Conservation (phyloP, 306 rosid genomes). For the Cucumis sativus region DNA sequence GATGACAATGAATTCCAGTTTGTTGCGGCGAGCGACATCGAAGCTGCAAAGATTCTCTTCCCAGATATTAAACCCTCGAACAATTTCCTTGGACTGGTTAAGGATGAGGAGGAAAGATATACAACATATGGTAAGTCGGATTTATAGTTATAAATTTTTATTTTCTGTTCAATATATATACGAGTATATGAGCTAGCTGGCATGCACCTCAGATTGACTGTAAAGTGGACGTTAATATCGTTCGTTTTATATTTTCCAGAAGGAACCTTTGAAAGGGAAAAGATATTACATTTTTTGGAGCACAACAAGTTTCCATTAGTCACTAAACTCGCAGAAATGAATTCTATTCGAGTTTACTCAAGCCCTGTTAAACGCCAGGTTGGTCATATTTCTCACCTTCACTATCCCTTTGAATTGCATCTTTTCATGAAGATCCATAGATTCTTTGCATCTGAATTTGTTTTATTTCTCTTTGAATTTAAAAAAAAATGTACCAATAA, state of each 20-base stretch:
- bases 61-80: conserved; percentile 36
- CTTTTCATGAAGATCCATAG: not conserved
- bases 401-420: not conserved
- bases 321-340: conserved; percentile 58
- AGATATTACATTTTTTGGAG: conserved; percentile 59
- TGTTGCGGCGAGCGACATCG: conserved; percentile 41
- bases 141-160: not conserved
- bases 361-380: conserved; percentile 86
- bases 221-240: not conserved
- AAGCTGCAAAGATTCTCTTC: conserved; percentile 59
- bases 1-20: conserved; percentile 74
- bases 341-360: conserved; percentile 58
- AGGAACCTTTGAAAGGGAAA: conserved; percentile 41
- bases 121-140: conserved; percentile 60
- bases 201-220: not conserved
- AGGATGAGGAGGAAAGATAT: conserved; percentile 77
- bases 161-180: not conserved
- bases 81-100: conserved; percentile 59
- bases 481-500: not conserved
- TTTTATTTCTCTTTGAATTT: not conserved
- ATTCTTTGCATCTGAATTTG: not conserved
- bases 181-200: not conserved
- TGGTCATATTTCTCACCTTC: conserved; percentile 9
- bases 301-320: conserved; percentile 77
- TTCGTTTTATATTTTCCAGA: conserved; percentile 37